phyloP scores from a whole-genome alignment of 2,329 filamentous ascomycete species.

The Aspergillus sp. region DNA sequence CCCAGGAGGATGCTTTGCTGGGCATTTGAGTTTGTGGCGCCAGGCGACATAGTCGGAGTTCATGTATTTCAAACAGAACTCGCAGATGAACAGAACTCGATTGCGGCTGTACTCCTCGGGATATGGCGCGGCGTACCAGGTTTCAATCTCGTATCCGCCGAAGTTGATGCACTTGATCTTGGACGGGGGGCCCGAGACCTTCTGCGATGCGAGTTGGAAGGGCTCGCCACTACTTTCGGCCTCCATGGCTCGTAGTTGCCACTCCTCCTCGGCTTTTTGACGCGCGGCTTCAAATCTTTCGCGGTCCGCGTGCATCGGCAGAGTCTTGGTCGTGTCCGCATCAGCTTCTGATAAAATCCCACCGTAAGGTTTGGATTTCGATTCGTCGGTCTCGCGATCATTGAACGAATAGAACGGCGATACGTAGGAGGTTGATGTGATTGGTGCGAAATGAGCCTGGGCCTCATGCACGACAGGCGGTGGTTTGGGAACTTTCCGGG shows the following conservation, averaged over 20 bases:
- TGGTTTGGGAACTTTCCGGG: conserved; percentile 44
- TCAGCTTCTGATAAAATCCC: conserved; percentile 87
- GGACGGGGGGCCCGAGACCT: conserved; percentile 80
- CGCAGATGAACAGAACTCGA: conserved; percentile 95
- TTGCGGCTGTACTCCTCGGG: conserved; percentile 98
- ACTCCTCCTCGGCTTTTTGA: conserved; percentile 87
- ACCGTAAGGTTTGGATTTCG: conserved; percentile 91
- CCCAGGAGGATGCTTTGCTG: conserved; percentile 92
- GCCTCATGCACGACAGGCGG: conserved; percentile 41
- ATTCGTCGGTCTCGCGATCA: conserved; percentile 84
- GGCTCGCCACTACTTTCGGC: conserved; percentile 64
- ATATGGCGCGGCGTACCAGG: conserved; percentile 97
- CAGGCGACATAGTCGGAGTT: conserved; percentile 98
- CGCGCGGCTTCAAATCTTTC: conserved; percentile 87
- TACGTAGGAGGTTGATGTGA: conserved; percentile 62
- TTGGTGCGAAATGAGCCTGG: conserved; percentile 60
- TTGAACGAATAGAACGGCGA: conserved; percentile 86
- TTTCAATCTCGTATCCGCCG: conserved; percentile 96
- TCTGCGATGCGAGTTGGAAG: conserved; percentile 66
- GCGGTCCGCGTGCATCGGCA: conserved; percentile 77
- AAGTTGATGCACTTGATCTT: conserved; percentile 99
- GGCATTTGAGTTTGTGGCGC: conserved; percentile 96
- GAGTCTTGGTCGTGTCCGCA: conserved; percentile 85
- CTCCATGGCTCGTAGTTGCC: conserved; percentile 67
- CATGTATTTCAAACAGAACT: conserved; percentile 99